These are phyloP conservation scores for Pseudocercospora fuligena DNA, from an alignment of 2,329 filamentous ascomycete species.

Conservation along the genomic window DNA sequence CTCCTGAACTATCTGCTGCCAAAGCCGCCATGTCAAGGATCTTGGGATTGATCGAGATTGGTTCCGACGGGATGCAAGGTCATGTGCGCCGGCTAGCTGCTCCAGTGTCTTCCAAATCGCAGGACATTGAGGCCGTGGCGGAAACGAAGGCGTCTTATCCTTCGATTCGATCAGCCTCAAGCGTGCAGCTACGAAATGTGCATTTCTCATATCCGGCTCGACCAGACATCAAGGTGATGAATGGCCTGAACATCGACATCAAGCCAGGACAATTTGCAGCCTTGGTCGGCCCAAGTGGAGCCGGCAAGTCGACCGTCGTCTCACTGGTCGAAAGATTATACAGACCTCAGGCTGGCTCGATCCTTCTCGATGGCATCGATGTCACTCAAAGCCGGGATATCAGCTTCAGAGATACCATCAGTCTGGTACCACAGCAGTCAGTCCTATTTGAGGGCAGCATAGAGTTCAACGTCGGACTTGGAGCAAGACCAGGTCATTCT, in stretches of 20 bases:
- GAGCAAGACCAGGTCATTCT: slow-evolving; percentile 58
- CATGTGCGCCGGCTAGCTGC: neutral
- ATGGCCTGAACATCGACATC: slow-evolving; percentile 40
- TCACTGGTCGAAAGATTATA: slow-evolving; percentile 58
- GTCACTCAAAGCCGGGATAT: slow-evolving; percentile 38
- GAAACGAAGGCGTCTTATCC: neutral
- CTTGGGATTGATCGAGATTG: slow-evolving; percentile 47
- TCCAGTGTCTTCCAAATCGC: neutral
- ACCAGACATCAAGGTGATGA: slow-evolving; percentile 62
- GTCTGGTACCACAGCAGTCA: slow-evolving; percentile 54
- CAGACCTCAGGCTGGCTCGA: slow-evolving; percentile 65
- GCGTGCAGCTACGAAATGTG: slow-evolving; percentile 47
- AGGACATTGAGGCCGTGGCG: neutral
- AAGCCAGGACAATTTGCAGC: slow-evolving; percentile 47
- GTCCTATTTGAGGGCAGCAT: slow-evolving; percentile 54
- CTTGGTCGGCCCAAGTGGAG: slow-evolving; percentile 48
- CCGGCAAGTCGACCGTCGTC: slow-evolving; percentile 48
- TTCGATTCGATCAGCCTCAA: neutral
- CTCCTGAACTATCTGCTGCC: slow-evolving; percentile 72
- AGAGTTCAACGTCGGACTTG: slow-evolving; percentile 45
- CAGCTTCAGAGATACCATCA: slow-evolving; percentile 49
- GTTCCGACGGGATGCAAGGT: slow-evolving; percentile 26
- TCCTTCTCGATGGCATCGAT: slow-evolving; percentile 56
- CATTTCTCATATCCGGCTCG: slow-evolving; percentile 69
- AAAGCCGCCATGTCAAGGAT: slow-evolving; percentile 65